A percentile compares a stretch with the other conserved stretches of the same genome.
These are phyloP conservation scores for Kwoniella heveanensis DNA, from an alignment of 768 basidiomycete species.

Conservation along the genomic window DNA sequence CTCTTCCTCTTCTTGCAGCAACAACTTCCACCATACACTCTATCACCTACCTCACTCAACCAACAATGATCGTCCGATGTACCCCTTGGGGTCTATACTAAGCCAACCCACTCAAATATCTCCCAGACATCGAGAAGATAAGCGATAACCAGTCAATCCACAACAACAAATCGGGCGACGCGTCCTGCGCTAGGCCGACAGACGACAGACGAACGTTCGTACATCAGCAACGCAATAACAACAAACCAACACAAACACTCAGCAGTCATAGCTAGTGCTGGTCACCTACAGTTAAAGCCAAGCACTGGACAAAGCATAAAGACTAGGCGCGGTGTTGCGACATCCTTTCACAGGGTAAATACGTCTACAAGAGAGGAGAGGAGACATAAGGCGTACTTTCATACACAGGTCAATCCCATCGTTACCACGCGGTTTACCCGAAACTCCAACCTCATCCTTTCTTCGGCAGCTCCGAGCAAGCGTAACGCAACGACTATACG, in stretches of 20 bases:
- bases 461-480: neutral
- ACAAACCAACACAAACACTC: neutral
- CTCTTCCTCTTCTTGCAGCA: neutral
- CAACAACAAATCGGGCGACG: conserved; percentile 1
- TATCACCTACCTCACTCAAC: neutral
- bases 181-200: neutral
- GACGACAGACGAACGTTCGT: conserved; percentile 23
- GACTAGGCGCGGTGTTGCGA: neutral
- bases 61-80: conserved; percentile 21
- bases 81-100: conserved; percentile 24
- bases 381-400: too few relatives aligned
- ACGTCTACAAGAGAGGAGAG: neutral
- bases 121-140: neutral
- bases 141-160: neutral
- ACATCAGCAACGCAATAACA: neutral
- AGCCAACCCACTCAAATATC: conserved; percentile 7
- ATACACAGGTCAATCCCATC: neutral
- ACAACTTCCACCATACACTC: neutral
- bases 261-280: neutral
- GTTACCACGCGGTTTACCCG: neutral
- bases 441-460: neutral
- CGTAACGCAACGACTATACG: too few relatives aligned
- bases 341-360: conserved; percentile 1
- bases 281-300: neutral
- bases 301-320: neutral